Evolutionary conservation across 768 basidiomycete species (phyloP), one percentile per base, ranked within the genome.

Genomic region (Agaricus blazei): DNA sequence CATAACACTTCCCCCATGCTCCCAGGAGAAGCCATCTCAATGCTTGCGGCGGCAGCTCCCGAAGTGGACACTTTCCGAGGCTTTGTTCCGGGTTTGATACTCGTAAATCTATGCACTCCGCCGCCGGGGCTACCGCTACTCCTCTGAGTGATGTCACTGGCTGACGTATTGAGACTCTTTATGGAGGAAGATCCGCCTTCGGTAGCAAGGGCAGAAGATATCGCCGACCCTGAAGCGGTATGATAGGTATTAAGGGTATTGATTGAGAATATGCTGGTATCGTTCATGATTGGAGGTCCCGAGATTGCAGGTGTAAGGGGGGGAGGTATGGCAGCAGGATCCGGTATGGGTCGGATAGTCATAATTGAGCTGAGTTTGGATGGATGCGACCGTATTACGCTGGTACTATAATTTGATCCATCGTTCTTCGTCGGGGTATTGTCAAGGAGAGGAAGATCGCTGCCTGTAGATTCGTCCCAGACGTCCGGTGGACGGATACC

Each of bases 21-120:
- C 40, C 42, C 50, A 14, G 19, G 12, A 26, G 23, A 9, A 14
- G 26, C 15, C 8, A 34, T 14, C 27, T 43, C 36, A 4, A 44
- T 28, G 23, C 29, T 41, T 37, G 48, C 23, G 4, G 23, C 48
- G 15, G 46, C 26, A 48, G 26, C 28, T 29, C 27, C 47, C 15
- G 34, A 31, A n/a, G 58, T 52, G 1, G 62, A 57, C 27, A 58
- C 62, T 47, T 71, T 64, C 60, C 74, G 77, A 50, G 83, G 83
- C 68, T 84, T 87, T 19, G 74, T 75, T 3, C 90, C 90, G 14
- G 91, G 90, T 67, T 87, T 90, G 62, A 93, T 77, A 31, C 94
- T 77, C 23, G 92, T 88, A 75, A 95, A 95, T 15, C 93, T 86
- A 67, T 94, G 93, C 2, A 92, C 77, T 50, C 85, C 75, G 0